These are phyloP conservation scores for Boletus barrowsii DNA, from an alignment of 768 basidiomycete species.

Conservation along the genomic window DNA sequence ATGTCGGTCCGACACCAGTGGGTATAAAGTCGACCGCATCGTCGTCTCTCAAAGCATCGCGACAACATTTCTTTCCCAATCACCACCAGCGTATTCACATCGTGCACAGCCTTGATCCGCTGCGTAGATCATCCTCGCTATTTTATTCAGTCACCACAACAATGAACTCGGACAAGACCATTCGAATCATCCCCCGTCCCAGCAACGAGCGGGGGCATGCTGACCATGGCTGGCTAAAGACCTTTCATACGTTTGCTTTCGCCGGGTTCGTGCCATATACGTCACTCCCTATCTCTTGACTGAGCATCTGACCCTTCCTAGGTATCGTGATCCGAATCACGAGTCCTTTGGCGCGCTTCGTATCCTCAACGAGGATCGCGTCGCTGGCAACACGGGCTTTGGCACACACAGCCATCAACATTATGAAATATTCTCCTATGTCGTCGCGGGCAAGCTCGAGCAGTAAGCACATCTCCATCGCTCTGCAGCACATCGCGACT, in stretches of 20 bases:
- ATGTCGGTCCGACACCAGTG: background rate
- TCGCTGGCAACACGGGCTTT: constrained; percentile 72
- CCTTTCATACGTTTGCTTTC: constrained; percentile 83
- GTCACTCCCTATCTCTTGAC: constrained; percentile 11
- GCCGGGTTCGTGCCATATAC: constrained; percentile 45
- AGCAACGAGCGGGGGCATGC: constrained; percentile 68
- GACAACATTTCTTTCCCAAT: constrained; percentile 2
- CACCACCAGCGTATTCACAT: background rate
- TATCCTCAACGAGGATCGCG: constrained; percentile 94
- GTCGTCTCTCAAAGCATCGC: background rate
- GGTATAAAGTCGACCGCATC: constrained; percentile 17
- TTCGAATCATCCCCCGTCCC: constrained; percentile 48
- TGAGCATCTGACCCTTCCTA: constrained; percentile 15
- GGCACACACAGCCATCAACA: constrained; percentile 81
- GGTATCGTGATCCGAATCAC: constrained; percentile 60
- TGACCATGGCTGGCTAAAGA: constrained; percentile 85
- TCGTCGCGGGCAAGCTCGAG: constrained; percentile 74
- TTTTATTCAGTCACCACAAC: background rate
- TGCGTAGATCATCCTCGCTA: background rate
- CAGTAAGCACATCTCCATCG: constrained; percentile 50
- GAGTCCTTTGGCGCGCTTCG: constrained; percentile 71
- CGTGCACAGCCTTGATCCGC: background rate
- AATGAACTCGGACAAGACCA: constrained; percentile 15
- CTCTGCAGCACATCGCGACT: background rate
- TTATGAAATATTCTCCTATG: constrained; percentile 91